phyloP scores from a whole-genome alignment of 1,284 basidiomycete species.

The Ganoderma resinaceum region DNA sequence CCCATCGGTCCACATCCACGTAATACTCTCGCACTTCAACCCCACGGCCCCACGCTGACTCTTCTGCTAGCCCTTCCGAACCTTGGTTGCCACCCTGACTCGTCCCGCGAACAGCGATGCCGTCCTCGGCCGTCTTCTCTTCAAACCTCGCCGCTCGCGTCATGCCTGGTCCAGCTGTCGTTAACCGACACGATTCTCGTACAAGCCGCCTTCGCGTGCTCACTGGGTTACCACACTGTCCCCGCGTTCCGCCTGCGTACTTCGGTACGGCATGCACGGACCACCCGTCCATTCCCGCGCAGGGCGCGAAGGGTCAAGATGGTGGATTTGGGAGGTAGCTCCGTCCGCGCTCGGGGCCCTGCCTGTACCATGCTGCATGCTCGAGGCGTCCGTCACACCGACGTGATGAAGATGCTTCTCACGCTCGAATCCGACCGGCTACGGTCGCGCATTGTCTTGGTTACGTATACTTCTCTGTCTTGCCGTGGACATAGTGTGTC shows the following conservation, averaged over 20 bases:
- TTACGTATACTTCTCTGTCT: not conserved
- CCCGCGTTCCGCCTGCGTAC: conserved; percentile 14
- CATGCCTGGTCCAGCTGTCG: conserved; percentile 26
- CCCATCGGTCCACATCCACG: not conserved
- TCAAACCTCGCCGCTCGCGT: not conserved
- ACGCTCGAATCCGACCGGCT: not conserved
- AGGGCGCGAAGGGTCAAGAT: not conserved
- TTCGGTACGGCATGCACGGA: conserved; percentile 1
- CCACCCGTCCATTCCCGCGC: not conserved
- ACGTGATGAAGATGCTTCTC: conserved; percentile 1
- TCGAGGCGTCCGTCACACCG: conserved; percentile 10
- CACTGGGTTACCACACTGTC: conserved; percentile 9
- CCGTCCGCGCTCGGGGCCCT: conserved; percentile 8
- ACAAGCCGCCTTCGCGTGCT: conserved; percentile 15
- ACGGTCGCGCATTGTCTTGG: not conserved
- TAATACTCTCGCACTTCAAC: not conserved
- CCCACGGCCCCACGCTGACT: not conserved
- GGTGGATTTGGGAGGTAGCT: conserved; percentile 5
- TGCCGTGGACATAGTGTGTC: not conserved
- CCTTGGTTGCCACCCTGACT: not conserved
- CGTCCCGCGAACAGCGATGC: not conserved
- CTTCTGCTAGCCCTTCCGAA: not conserved
- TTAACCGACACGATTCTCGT: conserved; percentile 21
- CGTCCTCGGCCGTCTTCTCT: conserved; percentile 5
- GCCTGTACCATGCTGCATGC: conserved; percentile 13